Evolutionary conservation across 2,329 filamentous ascomycete genomes (phyloP).

Genomic region (Phyllosticta capitalensis): DNA sequence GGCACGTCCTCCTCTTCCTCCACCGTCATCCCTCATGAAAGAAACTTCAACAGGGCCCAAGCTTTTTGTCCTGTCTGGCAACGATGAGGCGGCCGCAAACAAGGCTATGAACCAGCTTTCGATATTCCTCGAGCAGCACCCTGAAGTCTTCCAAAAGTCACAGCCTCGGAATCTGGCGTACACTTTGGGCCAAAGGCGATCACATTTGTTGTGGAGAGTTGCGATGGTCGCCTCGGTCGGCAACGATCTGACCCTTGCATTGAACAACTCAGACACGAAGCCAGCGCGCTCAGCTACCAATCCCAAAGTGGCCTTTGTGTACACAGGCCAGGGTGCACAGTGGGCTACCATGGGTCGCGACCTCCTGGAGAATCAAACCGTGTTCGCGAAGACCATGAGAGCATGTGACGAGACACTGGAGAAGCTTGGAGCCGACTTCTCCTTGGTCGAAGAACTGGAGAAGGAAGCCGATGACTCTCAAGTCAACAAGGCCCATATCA

Average conservation of each 20-base stretch:
- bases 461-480: constrained; percentile 15
- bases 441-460: constrained; percentile 17
- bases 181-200: constrained; percentile 8
- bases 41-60: neutral
- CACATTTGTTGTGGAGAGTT: constrained; percentile 2
- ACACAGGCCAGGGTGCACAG: constrained; percentile 26
- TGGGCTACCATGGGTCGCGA: constrained; percentile 15
- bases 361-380: constrained; percentile 9
- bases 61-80: constrained; percentile 8
- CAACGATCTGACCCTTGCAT: constrained; percentile 1
- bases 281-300: neutral
- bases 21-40: neutral
- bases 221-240: constrained; percentile 1
- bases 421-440: constrained; percentile 11
- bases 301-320: constrained; percentile 15
- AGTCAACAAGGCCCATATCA: constrained; percentile 17
- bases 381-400: neutral
- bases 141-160: constrained; percentile 9
- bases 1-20: neutral
- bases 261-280: neutral
- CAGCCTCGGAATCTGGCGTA: constrained; percentile 8
- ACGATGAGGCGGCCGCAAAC: constrained; percentile 1
- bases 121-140: constrained; percentile 9
- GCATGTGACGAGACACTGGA: constrained; percentile 8
- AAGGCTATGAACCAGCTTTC: constrained; percentile 1